Conservation (phyloP, 805 yeast genomes). For the Saturnispora halmiae region DNA sequence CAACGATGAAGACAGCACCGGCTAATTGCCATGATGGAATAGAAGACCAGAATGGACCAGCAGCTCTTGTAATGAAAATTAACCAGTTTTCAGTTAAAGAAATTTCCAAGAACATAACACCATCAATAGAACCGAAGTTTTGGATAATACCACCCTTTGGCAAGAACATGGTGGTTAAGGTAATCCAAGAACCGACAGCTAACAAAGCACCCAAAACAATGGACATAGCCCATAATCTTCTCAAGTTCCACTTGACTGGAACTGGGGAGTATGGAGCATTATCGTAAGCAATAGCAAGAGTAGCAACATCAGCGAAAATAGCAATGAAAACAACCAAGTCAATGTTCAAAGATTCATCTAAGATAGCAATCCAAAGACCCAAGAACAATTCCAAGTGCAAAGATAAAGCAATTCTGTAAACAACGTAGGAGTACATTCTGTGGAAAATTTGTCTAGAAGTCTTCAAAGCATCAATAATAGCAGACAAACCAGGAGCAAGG, state of each 20-base stretch:
- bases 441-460: constrained; percentile 96
- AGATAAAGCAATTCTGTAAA: constrained; percentile 94
- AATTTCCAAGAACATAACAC: constrained; percentile 88
- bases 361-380: constrained; percentile 94
- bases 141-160: constrained; percentile 90
- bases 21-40: constrained; percentile 93
- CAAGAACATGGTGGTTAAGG: constrained; percentile 88
- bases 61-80: constrained; percentile 93
- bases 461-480: constrained; percentile 89
- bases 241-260: constrained; percentile 95
- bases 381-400: constrained; percentile 90
- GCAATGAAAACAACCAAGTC: constrained; percentile 94
- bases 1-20: constrained; percentile 88
- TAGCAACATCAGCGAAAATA: constrained; percentile 94
- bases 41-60: constrained; percentile 98
- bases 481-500: constrained; percentile 92
- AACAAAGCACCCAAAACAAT: constrained; percentile 74
- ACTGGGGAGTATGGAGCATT: constrained; percentile 89
- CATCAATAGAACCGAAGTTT: constrained; percentile 90
- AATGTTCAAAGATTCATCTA: constrained; percentile 78
- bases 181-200: constrained; percentile 91
- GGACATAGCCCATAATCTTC: constrained; percentile 97
- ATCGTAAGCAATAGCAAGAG: constrained; percentile 94
- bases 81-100: constrained; percentile 96
- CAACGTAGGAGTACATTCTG: constrained; percentile 98